phyloP scores from a whole-genome alignment of 2,329 filamentous ascomycete genomes.

The Pyricularia sp. region DNA sequence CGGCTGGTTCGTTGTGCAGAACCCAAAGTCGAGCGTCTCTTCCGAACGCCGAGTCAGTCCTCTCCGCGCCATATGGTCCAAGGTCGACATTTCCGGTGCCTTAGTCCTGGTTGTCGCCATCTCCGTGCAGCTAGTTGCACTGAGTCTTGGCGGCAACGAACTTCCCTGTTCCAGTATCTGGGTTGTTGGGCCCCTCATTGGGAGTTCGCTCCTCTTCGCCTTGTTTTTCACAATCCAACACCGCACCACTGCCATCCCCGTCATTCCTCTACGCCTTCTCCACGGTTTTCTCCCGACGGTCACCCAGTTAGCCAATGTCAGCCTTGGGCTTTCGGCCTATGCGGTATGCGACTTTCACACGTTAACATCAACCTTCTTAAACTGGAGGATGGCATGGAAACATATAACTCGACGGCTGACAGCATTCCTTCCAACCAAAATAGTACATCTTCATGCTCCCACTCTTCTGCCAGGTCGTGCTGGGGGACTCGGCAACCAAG shows the following conservation, averaged over 20 bases:
- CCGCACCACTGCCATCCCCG: conserved; percentile 34
- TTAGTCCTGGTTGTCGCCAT: conserved; percentile 43
- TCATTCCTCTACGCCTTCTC: conserved; percentile 44
- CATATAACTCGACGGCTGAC: not conserved
- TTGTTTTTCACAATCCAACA: conserved; percentile 36
- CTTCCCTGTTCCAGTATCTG: conserved; percentile 36
- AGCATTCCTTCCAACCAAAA: not conserved
- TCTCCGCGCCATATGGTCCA: conserved; percentile 29
- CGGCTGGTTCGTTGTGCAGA: conserved; percentile 38
- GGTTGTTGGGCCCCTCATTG: conserved; percentile 30
- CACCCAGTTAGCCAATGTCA: conserved; percentile 45
- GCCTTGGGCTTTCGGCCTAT: conserved; percentile 47
- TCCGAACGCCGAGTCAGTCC: conserved; percentile 12
- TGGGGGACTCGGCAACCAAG: conserved; percentile 47
- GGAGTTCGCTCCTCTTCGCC: conserved; percentile 27
- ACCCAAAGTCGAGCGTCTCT: conserved; percentile 17
- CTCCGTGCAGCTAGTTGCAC: conserved; percentile 40
- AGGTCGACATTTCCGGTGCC: conserved; percentile 45
- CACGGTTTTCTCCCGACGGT: conserved; percentile 39
- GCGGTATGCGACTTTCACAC: conserved; percentile 30
- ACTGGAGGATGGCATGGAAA: too few species aligned
- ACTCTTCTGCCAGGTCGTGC: conserved; percentile 56
- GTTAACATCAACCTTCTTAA: too few species aligned
- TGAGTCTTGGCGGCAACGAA: conserved; percentile 44
- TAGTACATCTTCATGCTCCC: conserved; percentile 57